Evolutionary conservation across 2,329 filamentous ascomycete species (phyloP), one percentile per base, ranked within the genome.

Genomic region (Ceratocystis papillata): DNA sequence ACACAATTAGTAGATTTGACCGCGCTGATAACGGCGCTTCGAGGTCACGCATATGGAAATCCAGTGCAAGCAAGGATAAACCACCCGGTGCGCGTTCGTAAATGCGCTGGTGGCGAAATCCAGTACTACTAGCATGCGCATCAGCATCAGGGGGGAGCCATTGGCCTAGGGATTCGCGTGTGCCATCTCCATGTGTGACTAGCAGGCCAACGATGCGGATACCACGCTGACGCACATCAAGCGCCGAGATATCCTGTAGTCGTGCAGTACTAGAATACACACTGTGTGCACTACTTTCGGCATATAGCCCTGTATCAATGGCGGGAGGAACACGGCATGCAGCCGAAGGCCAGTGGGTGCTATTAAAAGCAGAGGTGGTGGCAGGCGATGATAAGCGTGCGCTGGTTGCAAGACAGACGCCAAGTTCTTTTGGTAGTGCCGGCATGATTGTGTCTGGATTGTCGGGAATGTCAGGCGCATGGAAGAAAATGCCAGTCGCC

Each of bases 401-500:
- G n/a, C 48, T 53, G 12, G 50, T 65, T 22, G 22, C 22, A 7
- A 65, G 53, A 17, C 57, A 65, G 5, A 65, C 63, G 22, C 66
- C 66, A 15, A 67, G 62, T n/a, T 67, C 66, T 41, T 67, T 65
- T 1, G 66, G 55, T 3, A 67, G 44, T 5, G n/a, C 25, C 20
- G 66, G 66, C 12, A 65, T 59, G 3, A 64, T 20, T 10, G 44
- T 53, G 25, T 62, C 62, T 2, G 66, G 66, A 28, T 65, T 65
- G 28, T 67, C 66, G 8, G 60, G 63, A 15, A 61, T 28, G 57
- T 67, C 63, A 20, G 55, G 28, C 8, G 62, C 66, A 48, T 67
- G 66, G 28, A 67, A 57, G 57, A 67, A 67, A 10, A 67, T 37
- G 17, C 66, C 63, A 22, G 63, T 67, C 3, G 60, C 66, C 12